Evolutionary conservation across 139 green algal genomes (phyloP).

Genomic region (Chlamydomonas applanata): DNA sequence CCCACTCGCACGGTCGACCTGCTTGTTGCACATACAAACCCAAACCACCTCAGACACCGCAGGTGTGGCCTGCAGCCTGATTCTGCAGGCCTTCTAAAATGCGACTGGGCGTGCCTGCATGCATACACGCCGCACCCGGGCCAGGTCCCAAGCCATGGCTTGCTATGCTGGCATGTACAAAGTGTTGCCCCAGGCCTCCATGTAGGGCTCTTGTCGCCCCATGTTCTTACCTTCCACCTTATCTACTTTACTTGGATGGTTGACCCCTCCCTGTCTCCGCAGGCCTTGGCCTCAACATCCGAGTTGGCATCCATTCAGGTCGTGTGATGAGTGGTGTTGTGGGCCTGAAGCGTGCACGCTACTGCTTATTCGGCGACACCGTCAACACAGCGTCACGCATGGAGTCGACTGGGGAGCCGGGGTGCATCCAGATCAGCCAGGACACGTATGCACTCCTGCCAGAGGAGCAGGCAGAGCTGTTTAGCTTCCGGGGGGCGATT

Average conservation of each 20-base stretch:
- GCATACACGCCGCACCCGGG: no score
- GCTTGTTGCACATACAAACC: no score
- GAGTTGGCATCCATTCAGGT: constrained; percentile 25
- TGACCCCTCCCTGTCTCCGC: not conserved
- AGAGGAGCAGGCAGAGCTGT: not conserved
- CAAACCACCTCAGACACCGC: no score
- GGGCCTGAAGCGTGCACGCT: constrained; percentile 41
- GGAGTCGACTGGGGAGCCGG: constrained; percentile 23
- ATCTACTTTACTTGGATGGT: no score
- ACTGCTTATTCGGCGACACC: constrained; percentile 53
- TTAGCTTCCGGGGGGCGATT: not conserved
- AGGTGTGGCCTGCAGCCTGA: no score
- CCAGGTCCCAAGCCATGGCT: no score
- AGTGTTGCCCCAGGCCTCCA: not conserved
- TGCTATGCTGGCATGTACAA: no score
- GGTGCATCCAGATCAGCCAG: constrained; percentile 21
- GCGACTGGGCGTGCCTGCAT: no score
- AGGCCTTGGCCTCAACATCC: constrained; percentile 9
- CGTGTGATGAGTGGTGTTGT: constrained; percentile 44
- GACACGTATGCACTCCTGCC: not conserved
- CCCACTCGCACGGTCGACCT: no score
- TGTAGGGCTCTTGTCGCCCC: no score
- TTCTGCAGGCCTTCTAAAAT: no score
- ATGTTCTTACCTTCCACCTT: no score
- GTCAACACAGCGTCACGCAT: constrained; percentile 33